Evolutionary conservation across 2,329 filamentous ascomycete species (phyloP).

Genomic region (Ophiostoma ulmi): DNA sequence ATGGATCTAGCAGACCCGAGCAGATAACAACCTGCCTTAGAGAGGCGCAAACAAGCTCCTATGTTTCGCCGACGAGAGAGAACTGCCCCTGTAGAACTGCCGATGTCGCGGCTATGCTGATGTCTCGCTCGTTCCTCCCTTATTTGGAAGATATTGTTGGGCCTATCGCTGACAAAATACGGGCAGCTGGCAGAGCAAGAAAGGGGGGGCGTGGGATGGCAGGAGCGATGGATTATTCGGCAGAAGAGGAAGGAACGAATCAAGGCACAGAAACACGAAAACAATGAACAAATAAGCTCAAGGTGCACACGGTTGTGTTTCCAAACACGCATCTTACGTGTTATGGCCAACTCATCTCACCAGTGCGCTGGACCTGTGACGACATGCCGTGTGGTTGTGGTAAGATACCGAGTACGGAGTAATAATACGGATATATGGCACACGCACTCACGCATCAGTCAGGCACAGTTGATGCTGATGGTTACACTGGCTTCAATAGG

Average conservation of each 20-base stretch:
- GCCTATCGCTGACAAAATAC: not conserved
- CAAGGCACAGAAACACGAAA: not conserved
- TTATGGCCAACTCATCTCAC: not conserved
- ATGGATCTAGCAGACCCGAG: not conserved
- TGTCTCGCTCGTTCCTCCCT: slow-evolving; percentile 1
- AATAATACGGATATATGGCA: not conserved
- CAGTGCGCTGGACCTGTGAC: slow-evolving; percentile 20
- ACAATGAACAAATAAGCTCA: not conserved
- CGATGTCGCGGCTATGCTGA: not conserved
- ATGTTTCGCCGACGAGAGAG: not conserved
- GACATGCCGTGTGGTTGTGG: slow-evolving; percentile 20
- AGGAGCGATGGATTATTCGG: not conserved
- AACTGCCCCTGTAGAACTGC: not conserved
- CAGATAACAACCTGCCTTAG: not conserved
- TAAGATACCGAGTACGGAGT: not conserved
- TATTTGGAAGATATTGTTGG: not conserved
- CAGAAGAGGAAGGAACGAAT: not conserved
- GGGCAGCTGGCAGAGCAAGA: not conserved
- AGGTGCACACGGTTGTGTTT: not conserved
- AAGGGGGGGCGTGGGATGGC: not conserved
- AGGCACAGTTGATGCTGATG: not conserved
- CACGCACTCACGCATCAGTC: not conserved
- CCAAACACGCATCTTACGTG: not conserved
- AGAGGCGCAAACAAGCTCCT: not conserved
- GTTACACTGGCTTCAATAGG: not conserved